phyloP scores from a whole-genome alignment of 2,329 filamentous ascomycete species.

The Phialophora expanda region DNA sequence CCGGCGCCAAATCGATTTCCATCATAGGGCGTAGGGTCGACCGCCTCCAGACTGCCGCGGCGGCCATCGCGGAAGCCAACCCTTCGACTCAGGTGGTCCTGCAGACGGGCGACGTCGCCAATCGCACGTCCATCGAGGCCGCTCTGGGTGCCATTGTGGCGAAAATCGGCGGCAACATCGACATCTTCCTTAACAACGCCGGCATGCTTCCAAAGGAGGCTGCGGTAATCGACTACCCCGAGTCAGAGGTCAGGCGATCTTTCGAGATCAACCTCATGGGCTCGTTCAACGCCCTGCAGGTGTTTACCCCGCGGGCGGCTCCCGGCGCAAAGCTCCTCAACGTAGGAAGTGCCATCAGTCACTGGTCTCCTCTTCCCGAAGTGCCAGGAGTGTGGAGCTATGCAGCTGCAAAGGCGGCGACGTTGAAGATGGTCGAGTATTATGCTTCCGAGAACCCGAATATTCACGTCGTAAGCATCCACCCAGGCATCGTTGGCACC shows the following conservation, averaged over 20 bases:
- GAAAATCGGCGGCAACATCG: conserved; percentile 13
- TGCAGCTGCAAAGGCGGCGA: neutral
- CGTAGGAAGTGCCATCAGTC: neutral
- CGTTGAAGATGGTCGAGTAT: neutral
- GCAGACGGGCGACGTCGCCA: neutral
- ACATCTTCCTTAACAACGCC: conserved; percentile 21
- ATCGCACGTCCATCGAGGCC: neutral
- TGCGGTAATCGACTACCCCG: conserved; percentile 4
- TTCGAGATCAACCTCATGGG: conserved; percentile 5
- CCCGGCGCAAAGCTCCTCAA: conserved; percentile 3
- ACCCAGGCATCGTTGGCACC: conserved; percentile 47
- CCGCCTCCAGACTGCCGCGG: conserved; percentile 9
- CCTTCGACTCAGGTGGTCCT: conserved; percentile 5
- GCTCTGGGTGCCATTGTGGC: conserved; percentile 13
- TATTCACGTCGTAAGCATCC: conserved; percentile 47
- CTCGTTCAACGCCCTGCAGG: neutral
- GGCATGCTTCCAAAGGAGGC: conserved; percentile 12
- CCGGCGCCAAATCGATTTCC: conserved; percentile 12
- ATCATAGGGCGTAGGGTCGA: conserved; percentile 13
- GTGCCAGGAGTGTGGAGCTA: conserved; percentile 10
- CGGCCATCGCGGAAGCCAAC: conserved; percentile 1
- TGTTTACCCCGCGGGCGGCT: neutral
- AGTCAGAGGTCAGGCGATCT: neutral
- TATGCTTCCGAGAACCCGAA: neutral
- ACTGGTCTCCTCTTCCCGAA: neutral